Conservation (phyloP, 2,329 filamentous ascomycete species). For the Fusarium sp. region DNA sequence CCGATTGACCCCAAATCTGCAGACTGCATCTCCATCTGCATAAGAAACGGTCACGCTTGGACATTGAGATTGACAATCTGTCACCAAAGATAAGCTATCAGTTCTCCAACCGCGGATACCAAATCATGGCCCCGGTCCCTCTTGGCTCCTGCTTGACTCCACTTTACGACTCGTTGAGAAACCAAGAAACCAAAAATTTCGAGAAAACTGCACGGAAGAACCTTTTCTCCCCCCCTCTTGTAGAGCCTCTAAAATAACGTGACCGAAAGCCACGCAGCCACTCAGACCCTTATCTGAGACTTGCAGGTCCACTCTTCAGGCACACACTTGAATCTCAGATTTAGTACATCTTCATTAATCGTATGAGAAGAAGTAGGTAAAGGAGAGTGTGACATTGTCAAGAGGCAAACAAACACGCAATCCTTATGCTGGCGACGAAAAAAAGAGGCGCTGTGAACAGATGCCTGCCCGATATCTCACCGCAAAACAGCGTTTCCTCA, state of each 20-base stretch:
- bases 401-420: not conserved
- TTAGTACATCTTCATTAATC: not conserved
- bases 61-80: not conserved
- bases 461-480: constrained; percentile 10
- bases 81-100: not conserved
- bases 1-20: not conserved
- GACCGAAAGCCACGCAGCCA: constrained; percentile 18
- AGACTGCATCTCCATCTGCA: not conserved
- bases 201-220: not conserved
- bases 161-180: constrained; percentile 3
- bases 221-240: not conserved
- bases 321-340: constrained; percentile 6
- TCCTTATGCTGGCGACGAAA: not conserved
- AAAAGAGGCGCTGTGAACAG: not conserved
- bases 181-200: not conserved
- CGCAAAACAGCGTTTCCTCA: constrained; percentile 15
- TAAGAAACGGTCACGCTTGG: not conserved
- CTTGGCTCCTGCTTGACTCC: constrained; percentile 12
- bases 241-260: constrained; percentile 29
- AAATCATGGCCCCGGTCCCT: not conserved
- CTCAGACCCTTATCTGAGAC: constrained; percentile 13
- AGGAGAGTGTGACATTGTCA: not conserved
- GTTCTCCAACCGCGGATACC: not conserved
- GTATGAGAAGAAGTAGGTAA: not conserved
- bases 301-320: constrained; percentile 28